Evolutionary conservation across 176 grass and related monocot species (phyloP).

Genomic region (Aegilops bicornis): DNA sequence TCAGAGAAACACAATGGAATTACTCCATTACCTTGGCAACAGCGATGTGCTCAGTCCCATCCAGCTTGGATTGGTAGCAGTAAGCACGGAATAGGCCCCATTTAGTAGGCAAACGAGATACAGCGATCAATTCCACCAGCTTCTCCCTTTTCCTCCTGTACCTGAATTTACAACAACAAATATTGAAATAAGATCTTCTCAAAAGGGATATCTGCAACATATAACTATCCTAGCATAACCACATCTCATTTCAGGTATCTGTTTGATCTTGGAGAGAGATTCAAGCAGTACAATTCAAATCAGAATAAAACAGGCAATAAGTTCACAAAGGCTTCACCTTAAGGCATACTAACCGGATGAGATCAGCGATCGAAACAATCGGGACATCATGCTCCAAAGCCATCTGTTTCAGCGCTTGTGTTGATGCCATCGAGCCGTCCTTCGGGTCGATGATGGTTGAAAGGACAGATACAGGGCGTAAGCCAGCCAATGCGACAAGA

Average conservation of each 20-base stretch:
- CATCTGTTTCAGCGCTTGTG: constrained; percentile 53
- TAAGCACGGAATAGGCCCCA: constrained; percentile 89
- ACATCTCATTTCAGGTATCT: neutral
- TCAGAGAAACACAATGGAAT: neutral
- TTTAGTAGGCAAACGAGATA: constrained; percentile 83
- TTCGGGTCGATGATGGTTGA: constrained; percentile 66
- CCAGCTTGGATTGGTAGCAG: constrained; percentile 91
- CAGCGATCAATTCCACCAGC: constrained; percentile 78
- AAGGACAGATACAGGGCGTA: constrained; percentile 71
- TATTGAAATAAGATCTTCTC: neutral
- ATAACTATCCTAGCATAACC: neutral
- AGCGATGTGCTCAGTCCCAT: constrained; percentile 87
- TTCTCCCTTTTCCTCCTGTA: constrained; percentile 90
- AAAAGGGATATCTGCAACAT: neutral
- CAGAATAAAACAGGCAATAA: constrained; percentile 13
- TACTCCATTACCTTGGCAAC: constrained; percentile 60
- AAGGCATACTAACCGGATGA: constrained; percentile 83
- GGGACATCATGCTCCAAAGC: constrained; percentile 69
- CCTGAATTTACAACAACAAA: constrained; percentile 45
- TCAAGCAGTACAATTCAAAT: neutral
- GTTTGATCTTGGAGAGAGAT: neutral
- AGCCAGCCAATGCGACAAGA: constrained; percentile 59
- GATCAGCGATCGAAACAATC: constrained; percentile 78
- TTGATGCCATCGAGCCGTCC: constrained; percentile 74
- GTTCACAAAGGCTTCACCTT: constrained; percentile 55